A percentile compares a stretch with the other conserved stretches of the same genome.
phyloP scores from a whole-genome alignment of 2,329 filamentous ascomycete genomes.

The Claviceps cyperi region DNA sequence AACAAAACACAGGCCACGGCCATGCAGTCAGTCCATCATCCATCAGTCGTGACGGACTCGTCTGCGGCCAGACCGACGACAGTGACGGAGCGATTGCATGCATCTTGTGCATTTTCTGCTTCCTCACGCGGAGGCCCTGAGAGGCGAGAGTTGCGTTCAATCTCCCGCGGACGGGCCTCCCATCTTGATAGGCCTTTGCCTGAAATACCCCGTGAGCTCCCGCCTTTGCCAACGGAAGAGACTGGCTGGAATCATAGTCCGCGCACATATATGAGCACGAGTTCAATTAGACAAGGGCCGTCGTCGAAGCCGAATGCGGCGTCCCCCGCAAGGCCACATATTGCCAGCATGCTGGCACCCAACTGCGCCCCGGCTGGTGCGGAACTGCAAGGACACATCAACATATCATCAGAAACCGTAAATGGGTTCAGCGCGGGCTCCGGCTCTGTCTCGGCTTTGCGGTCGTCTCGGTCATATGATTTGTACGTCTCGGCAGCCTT shows the following conservation, averaged over 20 bases:
- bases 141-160: not conserved
- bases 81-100: constrained; percentile 1
- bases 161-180: constrained; percentile 1
- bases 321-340: constrained; percentile 1
- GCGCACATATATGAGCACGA: constrained; percentile 4
- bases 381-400: constrained; percentile 1
- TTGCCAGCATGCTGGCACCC: constrained; percentile 1
- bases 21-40: constrained; percentile 32
- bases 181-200: not conserved
- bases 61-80: not conserved
- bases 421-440: constrained; percentile 17
- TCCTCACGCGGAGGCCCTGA: not conserved
- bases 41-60: constrained; percentile 41
- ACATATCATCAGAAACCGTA: constrained; percentile 7
- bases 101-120: not conserved
- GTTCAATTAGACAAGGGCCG: not conserved
- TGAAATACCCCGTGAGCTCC: not conserved
- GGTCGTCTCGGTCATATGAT: constrained; percentile 10
- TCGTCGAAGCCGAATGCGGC: not conserved
- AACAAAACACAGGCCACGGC: constrained; percentile 29
- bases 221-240: not conserved
- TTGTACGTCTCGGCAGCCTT: constrained; percentile 2
- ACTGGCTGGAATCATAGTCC: not conserved
- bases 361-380: not conserved
- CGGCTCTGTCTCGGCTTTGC: constrained; percentile 14